Conservation (phyloP, 345 rosid species). For the Acer negundo region DNA sequence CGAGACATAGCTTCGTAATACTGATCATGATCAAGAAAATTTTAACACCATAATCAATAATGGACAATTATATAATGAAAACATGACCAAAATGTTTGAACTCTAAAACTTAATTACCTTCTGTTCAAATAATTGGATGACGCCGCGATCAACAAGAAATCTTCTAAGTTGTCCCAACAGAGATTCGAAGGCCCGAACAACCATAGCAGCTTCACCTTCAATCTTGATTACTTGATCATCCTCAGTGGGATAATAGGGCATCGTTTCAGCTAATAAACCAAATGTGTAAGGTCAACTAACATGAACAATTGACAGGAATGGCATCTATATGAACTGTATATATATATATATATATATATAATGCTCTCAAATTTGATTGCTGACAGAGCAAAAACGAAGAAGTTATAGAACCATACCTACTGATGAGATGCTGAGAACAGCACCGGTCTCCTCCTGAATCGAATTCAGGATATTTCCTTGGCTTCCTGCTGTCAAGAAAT, state of each 20-base stretch:
- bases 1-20: too few species aligned
- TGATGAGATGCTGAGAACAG: constrained; percentile 62
- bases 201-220: constrained; percentile 36
- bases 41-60: neutral
- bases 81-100: neutral
- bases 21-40: too few species aligned
- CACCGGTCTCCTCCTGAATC: constrained; percentile 69
- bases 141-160: constrained; percentile 40
- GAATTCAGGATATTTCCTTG: constrained; percentile 76
- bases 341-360: too few species aligned
- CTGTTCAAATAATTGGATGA: constrained; percentile 45
- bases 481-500: constrained; percentile 75
- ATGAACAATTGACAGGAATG: neutral
- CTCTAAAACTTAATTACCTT: constrained; percentile 24
- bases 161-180: constrained; percentile 38
- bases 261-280: constrained; percentile 23
- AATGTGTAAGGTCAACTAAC: neutral
- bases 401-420: constrained; percentile 45
- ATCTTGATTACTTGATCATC: constrained; percentile 42
- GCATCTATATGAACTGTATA: neutral
- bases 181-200: constrained; percentile 36
- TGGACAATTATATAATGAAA: neutral
- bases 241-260: constrained; percentile 37
- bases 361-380: neutral
- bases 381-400: neutral